Evolutionary conservation across 2,329 filamentous ascomycete genomes (phyloP), one percentile per base, ranked within the genome.

Genomic region (Aureobasidium sp.): DNA sequence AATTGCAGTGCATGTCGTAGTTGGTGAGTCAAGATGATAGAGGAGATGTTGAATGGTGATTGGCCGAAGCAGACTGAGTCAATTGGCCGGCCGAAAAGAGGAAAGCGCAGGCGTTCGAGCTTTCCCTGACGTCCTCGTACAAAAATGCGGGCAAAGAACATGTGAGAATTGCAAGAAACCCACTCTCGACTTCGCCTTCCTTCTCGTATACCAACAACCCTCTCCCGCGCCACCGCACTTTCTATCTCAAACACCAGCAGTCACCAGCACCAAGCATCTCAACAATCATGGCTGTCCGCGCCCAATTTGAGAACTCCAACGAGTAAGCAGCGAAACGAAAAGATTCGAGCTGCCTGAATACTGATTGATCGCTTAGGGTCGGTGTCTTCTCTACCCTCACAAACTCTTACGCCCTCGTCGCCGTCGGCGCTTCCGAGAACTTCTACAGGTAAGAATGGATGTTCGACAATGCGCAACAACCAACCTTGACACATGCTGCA

Each of bases 341-440:
- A 56, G 36, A 63, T 7, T 29, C 15, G 15, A 39, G 2, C n/a
- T 58, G 29, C 41, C 37, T n/a, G 12, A 20, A 57, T 57, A 27
- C 53, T 46, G 10, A 44, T 17, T 17, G 12, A 15, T 23, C 26
- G n/a, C 59, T 15, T 72, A 97, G 92, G 80, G 90, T 99, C 74
- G 94, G 94, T 75, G 94, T 97, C 74, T 99, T 99, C 78, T 80
- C 92, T 65, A 96, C 91, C 65, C 88, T 99, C 74, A 99, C 94
- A 69, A 99, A 99, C 79, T 93, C 91, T 64, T 99, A 96, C 78
- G 91, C 92, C 70, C 84, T 99, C 71, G 91, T 97, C 70, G 92
- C 93, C 67, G 86, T 96, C 68, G 94, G 94, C 73, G 92, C 90
- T 70, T 96, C 91, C 73, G 92, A 97, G 82, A 97, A 97, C 84